phyloP scores from a whole-genome alignment of 495 filamentous ascomycete species.

The Aspergillus taichungensis region DNA sequence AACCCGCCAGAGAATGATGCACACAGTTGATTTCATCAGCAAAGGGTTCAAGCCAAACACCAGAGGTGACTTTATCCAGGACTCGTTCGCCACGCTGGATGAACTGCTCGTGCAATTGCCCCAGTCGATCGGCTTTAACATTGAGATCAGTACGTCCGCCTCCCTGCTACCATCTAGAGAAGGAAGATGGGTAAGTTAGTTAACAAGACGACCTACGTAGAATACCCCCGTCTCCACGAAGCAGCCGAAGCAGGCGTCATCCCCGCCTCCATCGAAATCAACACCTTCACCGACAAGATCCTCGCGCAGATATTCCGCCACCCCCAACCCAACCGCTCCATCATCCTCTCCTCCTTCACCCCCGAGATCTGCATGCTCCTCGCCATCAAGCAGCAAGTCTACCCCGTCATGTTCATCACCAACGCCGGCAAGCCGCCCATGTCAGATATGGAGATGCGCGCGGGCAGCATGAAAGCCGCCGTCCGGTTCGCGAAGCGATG shows the following conservation, averaged over 20 bases:
- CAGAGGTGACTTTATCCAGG: conserved; percentile 27
- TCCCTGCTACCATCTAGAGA: neutral
- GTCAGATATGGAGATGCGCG: conserved; percentile 19
- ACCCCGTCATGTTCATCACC: conserved; percentile 33
- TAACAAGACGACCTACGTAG: conserved; percentile 1
- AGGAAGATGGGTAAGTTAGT: no score
- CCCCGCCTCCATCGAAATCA: conserved; percentile 28
- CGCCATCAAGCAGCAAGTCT: conserved; percentile 26
- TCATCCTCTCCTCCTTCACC: conserved; percentile 35
- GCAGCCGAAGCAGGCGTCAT: conserved; percentile 27
- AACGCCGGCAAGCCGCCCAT: conserved; percentile 25
- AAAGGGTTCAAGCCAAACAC: conserved; percentile 30
- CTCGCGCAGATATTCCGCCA: conserved; percentile 18
- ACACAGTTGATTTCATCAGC: conserved; percentile 24
- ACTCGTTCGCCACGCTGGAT: conserved; percentile 24
- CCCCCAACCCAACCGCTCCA: conserved; percentile 13
- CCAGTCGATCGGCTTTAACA: conserved; percentile 21
- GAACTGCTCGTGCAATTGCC: conserved; percentile 26
- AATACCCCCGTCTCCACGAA: conserved; percentile 31
- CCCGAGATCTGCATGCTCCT: conserved; percentile 37
- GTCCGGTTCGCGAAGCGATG: conserved; percentile 30
- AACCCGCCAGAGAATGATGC: conserved; percentile 23
- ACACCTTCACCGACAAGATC: conserved; percentile 31
- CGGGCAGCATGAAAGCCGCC: conserved; percentile 27
- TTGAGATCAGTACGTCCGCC: conserved; percentile 33